phyloP scores from a whole-genome alignment of 768 basidiomycete genomes.

The Agaricus sinodeliciosus region DNA sequence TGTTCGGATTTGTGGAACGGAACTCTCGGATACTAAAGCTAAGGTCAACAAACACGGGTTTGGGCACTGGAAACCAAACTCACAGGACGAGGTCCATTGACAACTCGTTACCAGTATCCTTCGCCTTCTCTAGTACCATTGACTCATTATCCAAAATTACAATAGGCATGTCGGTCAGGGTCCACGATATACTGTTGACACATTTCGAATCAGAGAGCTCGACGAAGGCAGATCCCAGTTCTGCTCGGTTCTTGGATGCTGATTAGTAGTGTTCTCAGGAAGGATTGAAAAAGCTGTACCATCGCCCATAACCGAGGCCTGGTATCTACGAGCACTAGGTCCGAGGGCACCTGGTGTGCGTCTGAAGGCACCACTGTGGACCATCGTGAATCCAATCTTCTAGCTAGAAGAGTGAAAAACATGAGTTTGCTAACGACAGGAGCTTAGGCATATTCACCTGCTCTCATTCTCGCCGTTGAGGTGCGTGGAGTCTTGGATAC shows the following conservation, averaged over 20 bases:
- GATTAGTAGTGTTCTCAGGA: neutral
- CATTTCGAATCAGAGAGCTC: constrained; percentile 8
- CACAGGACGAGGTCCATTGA: constrained; percentile 6
- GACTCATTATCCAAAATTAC: constrained; percentile 1
- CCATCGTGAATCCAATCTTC: neutral
- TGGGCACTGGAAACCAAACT: neutral
- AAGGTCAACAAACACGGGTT: neutral
- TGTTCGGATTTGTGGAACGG: neutral
- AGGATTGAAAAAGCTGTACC: neutral
- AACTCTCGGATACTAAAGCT: neutral
- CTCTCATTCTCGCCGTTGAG: neutral
- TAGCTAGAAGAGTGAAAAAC: neutral
- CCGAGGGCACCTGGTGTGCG: neutral
- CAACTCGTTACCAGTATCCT: neutral
- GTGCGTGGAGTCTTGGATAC: neutral
- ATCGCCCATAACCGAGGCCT: constrained; percentile 2
- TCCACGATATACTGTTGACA: constrained; percentile 8
- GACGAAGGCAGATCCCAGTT: constrained; percentile 1
- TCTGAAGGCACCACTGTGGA: neutral
- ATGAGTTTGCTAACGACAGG: neutral
- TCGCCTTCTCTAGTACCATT: neutral
- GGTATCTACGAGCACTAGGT: neutral
- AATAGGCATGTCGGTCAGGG: constrained; percentile 5
- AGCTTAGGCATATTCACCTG: neutral
- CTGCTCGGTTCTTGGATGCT: neutral